A percentile compares a stretch with the other conserved stretches of the same genome.
Evolutionary conservation across 257 asterid genomes (phyloP).

Genomic region (Solanum tacnaense): DNA sequence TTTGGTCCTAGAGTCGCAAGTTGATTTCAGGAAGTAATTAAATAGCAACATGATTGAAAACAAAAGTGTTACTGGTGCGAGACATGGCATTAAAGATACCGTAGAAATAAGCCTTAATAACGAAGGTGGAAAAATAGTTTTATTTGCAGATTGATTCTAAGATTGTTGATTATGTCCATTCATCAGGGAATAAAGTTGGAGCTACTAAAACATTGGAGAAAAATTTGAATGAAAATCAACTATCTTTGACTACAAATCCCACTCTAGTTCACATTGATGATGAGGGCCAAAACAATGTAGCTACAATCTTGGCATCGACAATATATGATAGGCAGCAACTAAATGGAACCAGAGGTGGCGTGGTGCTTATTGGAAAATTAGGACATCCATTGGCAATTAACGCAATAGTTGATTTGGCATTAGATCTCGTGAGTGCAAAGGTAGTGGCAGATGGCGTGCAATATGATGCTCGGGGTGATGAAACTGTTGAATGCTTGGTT

Average conservation of each 20-base stretch:
- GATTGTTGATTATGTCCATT: not conserved
- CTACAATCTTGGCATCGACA: no score
- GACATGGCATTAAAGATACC: not conserved
- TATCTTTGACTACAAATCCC: not conserved
- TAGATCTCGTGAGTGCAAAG: not conserved
- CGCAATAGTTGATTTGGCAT: not conserved
- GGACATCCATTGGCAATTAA: no score
- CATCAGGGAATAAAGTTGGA: not conserved
- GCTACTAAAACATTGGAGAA: not conserved
- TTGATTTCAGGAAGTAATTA: no score
- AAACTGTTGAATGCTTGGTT: no score
- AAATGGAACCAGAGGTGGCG: no score
- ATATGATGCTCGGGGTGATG: no score
- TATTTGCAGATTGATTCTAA: not conserved
- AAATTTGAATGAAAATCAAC: not conserved
- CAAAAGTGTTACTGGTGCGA: not conserved
- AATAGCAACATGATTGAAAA: not conserved
- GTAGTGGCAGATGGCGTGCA: no score
- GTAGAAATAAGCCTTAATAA: not conserved
- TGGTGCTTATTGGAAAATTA: no score
- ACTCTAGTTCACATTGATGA: not conserved
- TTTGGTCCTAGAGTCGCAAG: not conserved
- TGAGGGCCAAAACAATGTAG: not conserved
- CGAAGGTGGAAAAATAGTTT: not conserved
- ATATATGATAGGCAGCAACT: not conserved